Evolutionary conservation across 1,139 yeast genomes (phyloP).

Genomic region (Zygosaccharomyces pseudobailii): DNA sequence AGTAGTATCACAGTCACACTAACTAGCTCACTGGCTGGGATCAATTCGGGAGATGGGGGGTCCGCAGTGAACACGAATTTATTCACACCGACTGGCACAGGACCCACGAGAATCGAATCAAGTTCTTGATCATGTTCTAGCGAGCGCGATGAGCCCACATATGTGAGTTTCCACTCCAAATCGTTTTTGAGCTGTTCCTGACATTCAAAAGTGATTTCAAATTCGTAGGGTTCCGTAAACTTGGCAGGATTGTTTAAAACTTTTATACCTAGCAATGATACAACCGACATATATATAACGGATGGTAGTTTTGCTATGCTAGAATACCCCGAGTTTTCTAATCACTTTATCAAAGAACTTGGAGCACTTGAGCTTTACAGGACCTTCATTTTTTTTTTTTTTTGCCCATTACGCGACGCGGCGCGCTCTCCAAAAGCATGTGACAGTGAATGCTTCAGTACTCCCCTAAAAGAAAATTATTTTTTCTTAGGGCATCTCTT

Average conservation of each 20-base stretch:
- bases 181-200: constrained; percentile 89
- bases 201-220: constrained; percentile 96
- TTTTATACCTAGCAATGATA: constrained; percentile 84
- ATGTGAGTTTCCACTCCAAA: constrained; percentile 94
- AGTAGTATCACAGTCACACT: constrained; percentile 89
- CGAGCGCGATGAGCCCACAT: constrained; percentile 92
- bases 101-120: constrained; percentile 93
- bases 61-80: constrained; percentile 91
- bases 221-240: constrained; percentile 88
- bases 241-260: constrained; percentile 94
- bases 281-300: constrained; percentile 67
- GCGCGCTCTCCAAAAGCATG: not conserved
- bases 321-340: constrained; percentile 36
- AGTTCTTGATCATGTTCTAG: constrained; percentile 94
- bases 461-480: not conserved
- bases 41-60: constrained; percentile 92
- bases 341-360: not conserved
- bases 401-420: not conserved
- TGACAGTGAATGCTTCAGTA: not conserved
- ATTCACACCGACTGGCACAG: constrained; percentile 95
- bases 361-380: not conserved
- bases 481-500: not conserved
- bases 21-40: constrained; percentile 92
- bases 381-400: not conserved
- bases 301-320: constrained; percentile 22